Conservation (phyloP, 75 land plant genomes). For the Sequoia sempervirens region DNA sequence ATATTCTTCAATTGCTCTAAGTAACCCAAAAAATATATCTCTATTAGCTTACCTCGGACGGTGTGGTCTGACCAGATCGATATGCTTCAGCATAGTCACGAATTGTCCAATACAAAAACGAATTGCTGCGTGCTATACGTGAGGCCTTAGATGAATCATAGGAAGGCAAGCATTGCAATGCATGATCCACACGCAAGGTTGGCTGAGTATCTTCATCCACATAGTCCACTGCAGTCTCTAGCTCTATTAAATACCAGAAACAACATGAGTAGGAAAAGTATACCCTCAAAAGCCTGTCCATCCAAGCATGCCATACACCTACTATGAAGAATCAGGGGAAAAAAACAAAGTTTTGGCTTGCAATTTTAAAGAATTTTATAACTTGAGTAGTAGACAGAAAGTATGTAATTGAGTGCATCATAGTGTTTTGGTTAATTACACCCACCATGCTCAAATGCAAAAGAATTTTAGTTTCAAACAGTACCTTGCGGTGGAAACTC, state of each 20-base stretch:
- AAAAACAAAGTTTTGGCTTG: background rate
- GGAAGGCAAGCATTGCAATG: conserved; percentile 52
- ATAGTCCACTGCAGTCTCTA: conserved; percentile 35
- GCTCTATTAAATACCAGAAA: conserved; percentile 27
- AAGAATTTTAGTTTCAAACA: background rate
- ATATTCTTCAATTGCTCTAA: background rate
- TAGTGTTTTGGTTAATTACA: background rate
- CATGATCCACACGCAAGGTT: conserved; percentile 35
- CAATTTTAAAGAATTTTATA: background rate
- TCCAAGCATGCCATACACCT: background rate
- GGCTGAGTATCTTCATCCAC: conserved; percentile 50
- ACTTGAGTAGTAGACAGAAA: background rate
- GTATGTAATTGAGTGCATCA: background rate
- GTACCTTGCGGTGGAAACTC: conserved; percentile 81
- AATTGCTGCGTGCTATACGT: conserved; percentile 3
- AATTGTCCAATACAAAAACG: conserved; percentile 77
- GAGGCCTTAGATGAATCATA: conserved; percentile 30
- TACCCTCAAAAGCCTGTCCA: background rate
- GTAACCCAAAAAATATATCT: background rate
- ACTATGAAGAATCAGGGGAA: background rate
- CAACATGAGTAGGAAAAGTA: background rate
- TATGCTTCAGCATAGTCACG: conserved; percentile 96
- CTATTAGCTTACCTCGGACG: conserved; percentile 43
- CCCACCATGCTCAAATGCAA: background rate
- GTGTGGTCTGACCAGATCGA: conserved; percentile 49